Evolutionary conservation across 2,329 filamentous ascomycete species (phyloP).

Genomic region (Ophiostoma perfectum): DNA sequence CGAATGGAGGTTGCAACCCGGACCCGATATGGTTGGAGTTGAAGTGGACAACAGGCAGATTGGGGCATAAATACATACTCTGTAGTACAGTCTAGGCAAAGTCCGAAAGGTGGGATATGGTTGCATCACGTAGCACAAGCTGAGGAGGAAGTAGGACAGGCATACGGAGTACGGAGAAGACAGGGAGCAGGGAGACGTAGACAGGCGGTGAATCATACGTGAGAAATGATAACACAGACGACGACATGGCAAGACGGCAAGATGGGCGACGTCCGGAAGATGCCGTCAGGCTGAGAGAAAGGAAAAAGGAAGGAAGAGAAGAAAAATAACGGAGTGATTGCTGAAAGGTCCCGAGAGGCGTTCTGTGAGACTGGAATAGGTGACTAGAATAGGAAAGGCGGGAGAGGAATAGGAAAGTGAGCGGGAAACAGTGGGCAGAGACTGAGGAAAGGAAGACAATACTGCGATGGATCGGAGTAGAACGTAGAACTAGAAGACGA

Average conservation of each 20-base stretch:
- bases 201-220: slow-evolving; percentile 1
- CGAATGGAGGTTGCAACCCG: slow-evolving; percentile 1
- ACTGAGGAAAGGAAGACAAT: no score
- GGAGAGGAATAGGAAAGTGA: no score
- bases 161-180: background rate
- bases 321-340: background rate
- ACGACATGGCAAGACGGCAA: background rate
- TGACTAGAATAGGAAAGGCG: no score
- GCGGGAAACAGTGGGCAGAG: background rate
- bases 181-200: background rate
- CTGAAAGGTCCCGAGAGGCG: no score
- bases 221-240: background rate
- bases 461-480: no score
- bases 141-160: background rate
- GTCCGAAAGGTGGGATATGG: background rate
- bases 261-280: background rate
- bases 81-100: background rate
- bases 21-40: background rate
- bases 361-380: no score
- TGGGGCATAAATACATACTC: background rate
- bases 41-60: background rate
- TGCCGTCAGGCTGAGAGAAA: background rate
- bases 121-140: background rate
- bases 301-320: background rate
- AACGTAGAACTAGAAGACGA: background rate